Base-by-base conservation (phyloP, 2,329 filamentous ascomycete species). In the Byssoonygena ceratinophila region DNA sequence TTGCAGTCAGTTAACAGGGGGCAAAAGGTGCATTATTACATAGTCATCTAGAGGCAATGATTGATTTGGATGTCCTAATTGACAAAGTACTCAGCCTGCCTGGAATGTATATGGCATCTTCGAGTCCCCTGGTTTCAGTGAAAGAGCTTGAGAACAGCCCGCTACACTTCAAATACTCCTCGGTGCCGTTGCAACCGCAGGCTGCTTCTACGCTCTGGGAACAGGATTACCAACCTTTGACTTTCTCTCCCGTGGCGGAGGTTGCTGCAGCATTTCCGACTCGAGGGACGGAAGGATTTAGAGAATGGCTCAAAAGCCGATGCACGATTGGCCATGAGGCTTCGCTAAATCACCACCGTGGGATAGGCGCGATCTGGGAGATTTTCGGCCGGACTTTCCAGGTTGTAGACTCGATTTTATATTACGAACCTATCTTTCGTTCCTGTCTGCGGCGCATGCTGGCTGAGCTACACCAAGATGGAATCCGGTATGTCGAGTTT, bases 381-480 rank as follows among this genome's bases (percentile, higher is more conserved):
- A 89, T 91, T 63, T 95, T 96, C 68, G 73, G 71, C 48, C 80
- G 78, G 39, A 85, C 83, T 56, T 95, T 95, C 68, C 70, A 77
- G 2, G 79, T 91, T 2, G 76, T 91, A 43, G 80, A 80, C 43
- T 83, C 81, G n/a, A 79, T 95, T 48, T 76, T 95, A 49, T 86
- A 85, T 68, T 95, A 95, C 69, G 91, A 96, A 68, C 90, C 90
- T 12, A 87, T 96, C 57, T 91, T 86, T 70, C 81, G 88, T 25
- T 74, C 75, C 16, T 94, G 89, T 62, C 71, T 96, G 56, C 80
- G 78, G 25, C 77, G 79, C n/a, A 76, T 96, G 60, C 80, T 94
- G 68, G 72, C 72, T 46, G 76, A 83, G 47, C 74, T 96, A 20
- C 74, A 83, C 16, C 80, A 80, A 4, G 91, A 97, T 64, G 87